Evolutionary conservation across 768 basidiomycete genomes (phyloP).

Genomic region (Cyclocybe aegerita): DNA sequence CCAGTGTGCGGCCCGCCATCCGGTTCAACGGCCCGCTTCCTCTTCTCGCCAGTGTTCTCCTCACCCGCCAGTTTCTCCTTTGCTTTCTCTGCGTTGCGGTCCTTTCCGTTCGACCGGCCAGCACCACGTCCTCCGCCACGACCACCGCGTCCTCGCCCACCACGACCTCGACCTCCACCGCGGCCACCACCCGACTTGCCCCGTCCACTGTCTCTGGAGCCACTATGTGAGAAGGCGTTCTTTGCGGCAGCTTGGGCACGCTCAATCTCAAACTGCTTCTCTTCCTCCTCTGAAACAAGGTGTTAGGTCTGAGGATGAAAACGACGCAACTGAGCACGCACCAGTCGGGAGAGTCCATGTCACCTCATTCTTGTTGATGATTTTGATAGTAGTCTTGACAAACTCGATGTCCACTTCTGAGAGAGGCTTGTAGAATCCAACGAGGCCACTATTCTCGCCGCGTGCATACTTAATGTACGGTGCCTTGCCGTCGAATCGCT

Average conservation of each 20-base stretch:
- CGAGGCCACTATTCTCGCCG: constrained; percentile 48
- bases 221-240: constrained; percentile 38
- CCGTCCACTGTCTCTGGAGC: constrained; percentile 21
- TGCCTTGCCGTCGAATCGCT: constrained; percentile 46
- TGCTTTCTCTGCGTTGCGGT: constrained; percentile 33
- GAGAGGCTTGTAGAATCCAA: constrained; percentile 65
- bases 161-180: constrained; percentile 32
- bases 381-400: constrained; percentile 65
- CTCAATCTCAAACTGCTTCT: constrained; percentile 71
- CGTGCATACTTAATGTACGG: constrained; percentile 52
- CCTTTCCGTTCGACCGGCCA: constrained; percentile 32
- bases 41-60: constrained; percentile 65
- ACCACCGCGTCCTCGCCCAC: constrained; percentile 43
- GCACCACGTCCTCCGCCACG: constrained; percentile 41
- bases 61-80: constrained; percentile 32
- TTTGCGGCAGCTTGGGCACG: constrained; percentile 71
- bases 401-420: constrained; percentile 72
- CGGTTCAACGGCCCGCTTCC: constrained; percentile 75
- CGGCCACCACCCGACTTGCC: constrained; percentile 20
- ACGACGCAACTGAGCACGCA: constrained; percentile 18
- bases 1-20: constrained; percentile 75
- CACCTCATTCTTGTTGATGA: constrained; percentile 62
- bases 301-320: constrained; percentile 1
- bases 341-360: constrained; percentile 66
- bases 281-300: constrained; percentile 56